These are phyloP conservation scores for Isoetes taiwanensis DNA, from an alignment of 75 land plant genomes.

Conservation along the genomic window DNA sequence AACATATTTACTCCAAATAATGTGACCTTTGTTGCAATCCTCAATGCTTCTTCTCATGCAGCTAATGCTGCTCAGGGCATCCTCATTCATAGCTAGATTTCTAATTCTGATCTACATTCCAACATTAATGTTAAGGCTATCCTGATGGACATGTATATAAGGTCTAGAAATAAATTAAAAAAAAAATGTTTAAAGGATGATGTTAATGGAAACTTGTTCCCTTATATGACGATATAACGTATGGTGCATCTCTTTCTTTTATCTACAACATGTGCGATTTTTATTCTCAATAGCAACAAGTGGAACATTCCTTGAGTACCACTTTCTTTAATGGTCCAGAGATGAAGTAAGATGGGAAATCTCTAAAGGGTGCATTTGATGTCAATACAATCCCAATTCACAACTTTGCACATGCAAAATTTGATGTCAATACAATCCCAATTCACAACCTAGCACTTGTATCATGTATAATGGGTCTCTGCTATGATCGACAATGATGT, in stretches of 20 bases:
- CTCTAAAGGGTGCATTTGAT: constrained; percentile 14
- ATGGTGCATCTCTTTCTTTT: constrained; percentile 5
- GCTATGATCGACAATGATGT: neutral
- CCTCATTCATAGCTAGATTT: too few relatives aligned
- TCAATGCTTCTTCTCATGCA: too few relatives aligned
- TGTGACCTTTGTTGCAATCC: too few relatives aligned
- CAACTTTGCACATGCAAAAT: constrained; percentile 10
- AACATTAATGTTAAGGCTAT: too few relatives aligned
- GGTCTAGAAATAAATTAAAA: too few relatives aligned
- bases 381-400: constrained; percentile 22
- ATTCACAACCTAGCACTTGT: constrained; percentile 18
- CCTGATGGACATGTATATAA: too few relatives aligned
- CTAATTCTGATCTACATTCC: too few relatives aligned
- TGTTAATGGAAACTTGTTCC: constrained; percentile 11
- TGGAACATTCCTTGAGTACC: neutral
- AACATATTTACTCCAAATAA: too few relatives aligned
- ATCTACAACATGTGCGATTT: constrained; percentile 3
- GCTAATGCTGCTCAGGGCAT: too few relatives aligned
- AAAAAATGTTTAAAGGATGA: constrained; percentile 27
- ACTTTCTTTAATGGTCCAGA: neutral
- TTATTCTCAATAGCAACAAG: neutral
- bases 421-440: constrained; percentile 18
- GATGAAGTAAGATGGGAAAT: constrained; percentile 15
- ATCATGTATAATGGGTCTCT: neutral
- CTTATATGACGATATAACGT: constrained; percentile 27